Evolutionary conservation across 306 rosid species (phyloP), one percentile per base, ranked within the genome.

Genomic region (Citrullus mucosospermus): DNA sequence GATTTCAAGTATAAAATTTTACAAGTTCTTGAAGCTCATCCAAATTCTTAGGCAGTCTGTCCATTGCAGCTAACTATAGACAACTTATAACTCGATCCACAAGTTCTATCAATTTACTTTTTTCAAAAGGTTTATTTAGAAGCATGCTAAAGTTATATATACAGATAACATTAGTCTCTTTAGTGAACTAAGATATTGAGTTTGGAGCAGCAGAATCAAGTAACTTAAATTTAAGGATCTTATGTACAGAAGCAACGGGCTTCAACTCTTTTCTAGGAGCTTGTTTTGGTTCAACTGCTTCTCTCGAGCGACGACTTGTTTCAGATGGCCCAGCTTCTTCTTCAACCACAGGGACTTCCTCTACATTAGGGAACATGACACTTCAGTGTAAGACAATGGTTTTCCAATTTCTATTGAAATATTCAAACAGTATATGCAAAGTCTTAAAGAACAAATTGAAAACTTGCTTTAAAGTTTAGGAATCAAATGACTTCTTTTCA

Each of bases 261-360:
- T 82, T 91, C 18, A 93, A 88, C 79, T 90, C 85, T 87, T 86
- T 91, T 58, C 66, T 85, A 62, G 88, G 73, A 86, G 89, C 71
- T 77, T 85, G 85, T 72, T 36, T 87, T 80, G 92, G 85, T 83
- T 87, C 91, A n/a, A 87, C 84, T 79, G 85, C 84, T 84, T 85
- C 88, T 80, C 48, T 92, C 88, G 87, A 69, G 83, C 80, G 88
- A 60, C 82, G 87, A 81, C 84, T 86, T 61, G 60, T 84, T 79
- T 93, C 91, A 51, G 96, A 93, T 54, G 96, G 93, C 36, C 91
- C 91, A 0, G 86, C 83, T 84, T 90, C 97, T 85, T 89, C 88
- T 83, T 88, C 91, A 85, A 83, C 86, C 65, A 79, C 83, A 20
- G 92, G 84, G 22, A 81, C 61, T 54, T 32, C 32, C 65, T 85